Percentiles rank a stretch among this genome's conserved stretches.
These are phyloP conservation scores for Citrus australasica DNA, from an alignment of 345 rosid species.

Conservation along the genomic window DNA sequence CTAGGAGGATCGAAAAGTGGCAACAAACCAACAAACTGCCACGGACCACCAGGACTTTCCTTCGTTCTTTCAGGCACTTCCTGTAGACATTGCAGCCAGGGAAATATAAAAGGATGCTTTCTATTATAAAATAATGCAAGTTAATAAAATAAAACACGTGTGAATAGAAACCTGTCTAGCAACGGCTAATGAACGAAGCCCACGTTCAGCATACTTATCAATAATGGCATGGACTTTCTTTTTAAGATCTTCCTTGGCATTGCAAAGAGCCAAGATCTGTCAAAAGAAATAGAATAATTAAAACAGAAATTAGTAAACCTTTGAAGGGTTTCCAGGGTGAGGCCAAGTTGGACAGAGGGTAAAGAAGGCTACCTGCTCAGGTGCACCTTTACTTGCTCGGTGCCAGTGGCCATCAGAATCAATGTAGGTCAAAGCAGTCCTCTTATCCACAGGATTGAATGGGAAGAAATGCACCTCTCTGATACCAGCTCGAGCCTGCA, in stretches of 20 bases:
- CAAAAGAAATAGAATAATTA: neutral
- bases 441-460: constrained; percentile 79
- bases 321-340: neutral
- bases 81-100: constrained; percentile 26
- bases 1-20: constrained; percentile 90
- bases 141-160: neutral
- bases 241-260: constrained; percentile 51
- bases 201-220: constrained; percentile 77
- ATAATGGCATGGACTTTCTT: constrained; percentile 59
- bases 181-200: constrained; percentile 75
- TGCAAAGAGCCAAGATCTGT: constrained; percentile 62
- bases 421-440: constrained; percentile 76
- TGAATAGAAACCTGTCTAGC: constrained; percentile 59
- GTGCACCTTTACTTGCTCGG: constrained; percentile 87
- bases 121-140: neutral
- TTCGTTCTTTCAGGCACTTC: constrained; percentile 66
- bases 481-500: constrained; percentile 73
- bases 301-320: neutral
- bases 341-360: neutral
- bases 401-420: constrained; percentile 74
- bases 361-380: constrained; percentile 60
- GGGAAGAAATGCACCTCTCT: constrained; percentile 80
- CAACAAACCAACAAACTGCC: constrained; percentile 80
- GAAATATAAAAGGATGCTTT: neutral
- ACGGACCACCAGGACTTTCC: constrained; percentile 66